Percentiles rank a stretch among this genome's conserved stretches.
Evolutionary conservation across 148 eudicot species (phyloP).

Genomic region (Limonium bicolor): DNA sequence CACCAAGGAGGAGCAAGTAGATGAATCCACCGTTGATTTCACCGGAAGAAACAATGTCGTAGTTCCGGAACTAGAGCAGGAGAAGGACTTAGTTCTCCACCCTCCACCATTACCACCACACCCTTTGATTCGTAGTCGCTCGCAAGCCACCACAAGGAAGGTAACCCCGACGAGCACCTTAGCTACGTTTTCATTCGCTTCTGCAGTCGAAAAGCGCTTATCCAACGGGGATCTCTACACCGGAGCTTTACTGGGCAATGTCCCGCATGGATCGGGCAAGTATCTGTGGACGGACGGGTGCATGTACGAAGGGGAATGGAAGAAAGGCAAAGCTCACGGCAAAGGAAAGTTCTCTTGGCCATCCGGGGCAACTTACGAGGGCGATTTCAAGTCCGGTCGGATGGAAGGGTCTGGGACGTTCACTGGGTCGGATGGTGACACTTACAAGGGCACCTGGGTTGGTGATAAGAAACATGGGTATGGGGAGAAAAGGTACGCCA

Average conservation of each 20-base stretch:
- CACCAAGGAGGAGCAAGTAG: no score
- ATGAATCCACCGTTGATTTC: no score
- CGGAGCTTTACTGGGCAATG: slow-evolving; percentile 44
- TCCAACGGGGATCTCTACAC: slow-evolving; percentile 84
- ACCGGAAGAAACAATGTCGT: no score
- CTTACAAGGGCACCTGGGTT: slow-evolving; percentile 51
- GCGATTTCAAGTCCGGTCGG: slow-evolving; percentile 67
- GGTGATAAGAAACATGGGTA: slow-evolving; percentile 51
- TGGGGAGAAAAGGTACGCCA: slow-evolving; percentile 53
- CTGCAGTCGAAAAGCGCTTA: slow-evolving; percentile 27
- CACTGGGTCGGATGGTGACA: slow-evolving; percentile 64
- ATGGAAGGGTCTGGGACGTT: slow-evolving; percentile 78
- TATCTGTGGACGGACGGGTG: slow-evolving; percentile 91
- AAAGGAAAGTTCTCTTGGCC: slow-evolving; percentile 96
- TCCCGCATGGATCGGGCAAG: slow-evolving; percentile 73
- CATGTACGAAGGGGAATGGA: slow-evolving; percentile 94
- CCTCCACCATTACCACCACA: no score
- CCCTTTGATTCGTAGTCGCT: slow-evolving; percentile 31
- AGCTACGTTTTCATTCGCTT: neutral
- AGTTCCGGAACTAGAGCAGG: no score
- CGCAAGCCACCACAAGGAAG: slow-evolving; percentile 30
- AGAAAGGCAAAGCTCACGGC: slow-evolving; percentile 68
- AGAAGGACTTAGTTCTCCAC: no score
- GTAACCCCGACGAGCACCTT: slow-evolving; percentile 32
- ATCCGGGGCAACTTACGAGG: slow-evolving; percentile 76